phyloP scores from a whole-genome alignment of 495 filamentous ascomycete genomes.

The Neurospora intermedia region DNA sequence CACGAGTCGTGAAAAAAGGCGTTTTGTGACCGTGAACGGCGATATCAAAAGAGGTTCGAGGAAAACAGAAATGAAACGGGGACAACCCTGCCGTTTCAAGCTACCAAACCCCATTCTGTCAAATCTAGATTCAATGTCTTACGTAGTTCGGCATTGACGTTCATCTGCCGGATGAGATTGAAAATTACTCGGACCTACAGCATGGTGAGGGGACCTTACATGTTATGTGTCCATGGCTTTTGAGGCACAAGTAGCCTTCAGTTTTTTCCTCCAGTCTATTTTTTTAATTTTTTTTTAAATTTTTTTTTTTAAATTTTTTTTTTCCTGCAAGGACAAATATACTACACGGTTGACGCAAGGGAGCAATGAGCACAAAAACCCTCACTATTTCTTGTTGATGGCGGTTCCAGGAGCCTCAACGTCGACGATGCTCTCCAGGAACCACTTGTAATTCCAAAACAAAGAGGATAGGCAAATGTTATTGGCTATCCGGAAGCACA shows the following conservation, averaged over 20 bases:
- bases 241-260: no score
- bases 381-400: background rate
- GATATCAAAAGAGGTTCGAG: background rate
- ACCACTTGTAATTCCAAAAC: background rate
- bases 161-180: background rate
- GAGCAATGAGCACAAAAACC: background rate
- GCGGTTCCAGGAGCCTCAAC: background rate
- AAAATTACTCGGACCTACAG: background rate
- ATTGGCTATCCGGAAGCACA: background rate
- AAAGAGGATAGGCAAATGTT: background rate
- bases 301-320: no score
- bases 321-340: background rate
- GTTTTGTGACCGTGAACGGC: background rate
- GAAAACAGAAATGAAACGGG: background rate
- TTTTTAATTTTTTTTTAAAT: no score
- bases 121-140: background rate
- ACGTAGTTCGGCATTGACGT: background rate
- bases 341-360: background rate
- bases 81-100: background rate
- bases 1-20: background rate
- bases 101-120: background rate
- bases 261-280: no score
- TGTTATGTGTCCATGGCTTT: background rate
- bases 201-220: background rate
- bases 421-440: background rate